Evolutionary conservation across 306 rosid species (phyloP).

Genomic region (Trifolium dubium): DNA sequence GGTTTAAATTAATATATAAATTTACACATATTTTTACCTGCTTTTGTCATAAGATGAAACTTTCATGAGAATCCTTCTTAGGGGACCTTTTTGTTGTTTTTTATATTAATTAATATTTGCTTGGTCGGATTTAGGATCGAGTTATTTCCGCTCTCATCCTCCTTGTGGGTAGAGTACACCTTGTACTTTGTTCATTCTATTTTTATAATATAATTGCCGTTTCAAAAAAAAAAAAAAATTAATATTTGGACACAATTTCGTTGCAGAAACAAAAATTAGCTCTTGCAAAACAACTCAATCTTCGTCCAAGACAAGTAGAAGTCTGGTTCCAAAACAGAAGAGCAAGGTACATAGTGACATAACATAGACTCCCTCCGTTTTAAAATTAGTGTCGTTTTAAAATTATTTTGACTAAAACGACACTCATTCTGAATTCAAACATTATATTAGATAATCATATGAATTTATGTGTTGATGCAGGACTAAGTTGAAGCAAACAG

Average conservation of each 20-base stretch:
- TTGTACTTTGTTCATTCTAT: no score
- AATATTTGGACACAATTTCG: background rate
- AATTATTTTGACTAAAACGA: no score
- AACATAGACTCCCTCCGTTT: no score
- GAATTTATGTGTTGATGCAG: slow-evolving; percentile 38
- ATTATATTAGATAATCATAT: background rate
- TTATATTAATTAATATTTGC: background rate
- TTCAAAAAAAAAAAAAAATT: no score
- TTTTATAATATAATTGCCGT: no score
- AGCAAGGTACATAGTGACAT: slow-evolving; percentile 66
- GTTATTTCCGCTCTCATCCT: no score
- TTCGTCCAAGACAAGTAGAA: slow-evolving; percentile 94
- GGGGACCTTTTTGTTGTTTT: background rate
- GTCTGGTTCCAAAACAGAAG: slow-evolving; percentile 98
- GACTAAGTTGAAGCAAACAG: slow-evolving; percentile 80
- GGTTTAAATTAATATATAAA: background rate
- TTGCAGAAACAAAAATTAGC: slow-evolving; percentile 88
- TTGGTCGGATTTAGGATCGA: no score
- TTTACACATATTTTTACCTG: background rate
- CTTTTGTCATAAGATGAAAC: background rate
- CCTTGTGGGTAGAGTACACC: no score
- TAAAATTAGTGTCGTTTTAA: no score
- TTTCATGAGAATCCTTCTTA: background rate
- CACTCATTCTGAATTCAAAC: no score
- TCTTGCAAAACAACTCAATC: slow-evolving; percentile 83